Conservation (phyloP, 176 grass and related monocot species). For the Ananas comosus region DNA sequence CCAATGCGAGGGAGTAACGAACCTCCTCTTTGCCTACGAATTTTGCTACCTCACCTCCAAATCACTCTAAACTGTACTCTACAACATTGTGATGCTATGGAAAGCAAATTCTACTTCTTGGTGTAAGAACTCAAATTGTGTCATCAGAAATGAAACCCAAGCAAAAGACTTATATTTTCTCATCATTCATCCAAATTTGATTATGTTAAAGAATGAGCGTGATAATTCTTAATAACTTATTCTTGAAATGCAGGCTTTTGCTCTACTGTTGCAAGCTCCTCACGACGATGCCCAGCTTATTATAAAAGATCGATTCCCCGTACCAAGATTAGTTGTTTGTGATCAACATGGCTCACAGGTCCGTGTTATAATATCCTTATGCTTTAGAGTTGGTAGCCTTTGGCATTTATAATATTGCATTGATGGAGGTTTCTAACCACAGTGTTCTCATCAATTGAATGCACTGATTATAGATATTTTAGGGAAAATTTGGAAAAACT, state of each 20-base stretch:
- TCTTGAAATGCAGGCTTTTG: conserved; percentile 63
- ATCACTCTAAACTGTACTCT: not conserved
- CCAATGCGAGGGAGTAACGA: no score
- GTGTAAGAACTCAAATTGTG: not conserved
- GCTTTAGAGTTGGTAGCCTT: no score
- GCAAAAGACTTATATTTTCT: no score
- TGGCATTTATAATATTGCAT: not conserved
- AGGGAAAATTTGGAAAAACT: no score
- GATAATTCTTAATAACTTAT: conserved; percentile 11
- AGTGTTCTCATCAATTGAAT: no score
- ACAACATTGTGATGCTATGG: not conserved
- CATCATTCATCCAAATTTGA: no score
- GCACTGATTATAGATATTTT: no score
- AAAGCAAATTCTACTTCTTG: not conserved
- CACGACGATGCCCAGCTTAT: conserved; percentile 76
- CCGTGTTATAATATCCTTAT: conserved; percentile 5
- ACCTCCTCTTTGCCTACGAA: no score
- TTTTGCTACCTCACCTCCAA: no score
- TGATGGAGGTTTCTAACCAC: no score
- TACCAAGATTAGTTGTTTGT: conserved; percentile 91
- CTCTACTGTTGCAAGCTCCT: conserved; percentile 78
- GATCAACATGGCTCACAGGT: conserved; percentile 99
- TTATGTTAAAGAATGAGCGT: no score
- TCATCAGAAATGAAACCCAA: no score
- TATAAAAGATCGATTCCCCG: conserved; percentile 78